Percentiles rank a stretch among this genome's conserved stretches.
These are phyloP conservation scores for Gracilaria caudata DNA, from an alignment of 23 red algal genomes.

Conservation along the genomic window DNA sequence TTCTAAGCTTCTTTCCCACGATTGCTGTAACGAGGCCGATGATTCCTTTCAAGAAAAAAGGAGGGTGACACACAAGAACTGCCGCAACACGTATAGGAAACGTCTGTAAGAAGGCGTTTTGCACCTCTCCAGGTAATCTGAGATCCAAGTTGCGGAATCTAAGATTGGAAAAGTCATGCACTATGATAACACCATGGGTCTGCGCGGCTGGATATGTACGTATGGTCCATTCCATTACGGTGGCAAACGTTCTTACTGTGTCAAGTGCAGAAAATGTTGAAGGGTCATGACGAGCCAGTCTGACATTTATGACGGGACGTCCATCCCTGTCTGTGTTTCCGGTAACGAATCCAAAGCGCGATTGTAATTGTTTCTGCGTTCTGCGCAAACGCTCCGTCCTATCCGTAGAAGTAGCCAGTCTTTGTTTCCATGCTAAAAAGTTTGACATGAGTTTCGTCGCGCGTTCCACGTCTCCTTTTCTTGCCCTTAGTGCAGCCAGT, in stretches of 20 bases:
- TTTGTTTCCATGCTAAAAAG: constrained; percentile 23
- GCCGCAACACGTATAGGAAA: constrained; percentile 49
- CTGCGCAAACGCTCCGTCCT: neutral
- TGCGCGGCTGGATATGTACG: constrained; percentile 42
- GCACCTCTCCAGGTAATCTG: neutral
- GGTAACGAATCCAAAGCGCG: constrained; percentile 12
- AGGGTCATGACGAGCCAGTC: constrained; percentile 25
- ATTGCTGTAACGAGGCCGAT: constrained; percentile 19
- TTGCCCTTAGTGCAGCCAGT: constrained; percentile 16
- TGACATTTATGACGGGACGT: constrained; percentile 38
- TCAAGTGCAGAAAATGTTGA: constrained; percentile 38
- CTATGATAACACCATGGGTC: constrained; percentile 43
- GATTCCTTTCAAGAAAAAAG: constrained; percentile 25
- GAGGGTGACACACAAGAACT: constrained; percentile 33
- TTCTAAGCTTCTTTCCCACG: constrained; percentile 24
- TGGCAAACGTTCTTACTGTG: constrained; percentile 17
- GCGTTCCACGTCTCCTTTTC: constrained; percentile 42
- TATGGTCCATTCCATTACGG: constrained; percentile 37
- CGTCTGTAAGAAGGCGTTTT: constrained; percentile 37
- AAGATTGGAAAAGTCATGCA: constrained; percentile 26
- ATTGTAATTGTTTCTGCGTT: constrained; percentile 17
- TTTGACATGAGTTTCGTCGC: constrained; percentile 23
- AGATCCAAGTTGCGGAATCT: constrained; percentile 45
- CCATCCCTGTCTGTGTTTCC: constrained; percentile 16
- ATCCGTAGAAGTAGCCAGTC: neutral